phyloP scores from a whole-genome alignment of 768 basidiomycete species.

The Russula brevipes region DNA sequence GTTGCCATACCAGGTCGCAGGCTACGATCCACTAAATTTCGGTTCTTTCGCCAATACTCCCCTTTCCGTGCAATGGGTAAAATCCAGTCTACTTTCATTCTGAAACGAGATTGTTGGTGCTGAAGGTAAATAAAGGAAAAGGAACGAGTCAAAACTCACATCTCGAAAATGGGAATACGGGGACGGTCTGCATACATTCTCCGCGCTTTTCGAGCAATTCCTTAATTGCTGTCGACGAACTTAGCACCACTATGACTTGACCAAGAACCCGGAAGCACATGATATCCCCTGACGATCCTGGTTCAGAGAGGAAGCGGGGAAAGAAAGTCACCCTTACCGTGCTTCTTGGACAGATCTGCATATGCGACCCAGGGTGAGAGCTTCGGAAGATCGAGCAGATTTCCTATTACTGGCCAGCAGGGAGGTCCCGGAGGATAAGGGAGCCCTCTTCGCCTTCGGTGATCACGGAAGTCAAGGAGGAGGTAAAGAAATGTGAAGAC shows the following conservation, averaged over 20 bases:
- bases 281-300: constrained; percentile 6
- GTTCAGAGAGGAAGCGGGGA: background rate
- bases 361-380: background rate
- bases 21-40: background rate
- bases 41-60: background rate
- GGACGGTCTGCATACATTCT: background rate
- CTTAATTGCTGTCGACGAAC: constrained; percentile 1
- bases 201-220: constrained; percentile 19
- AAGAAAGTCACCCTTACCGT: constrained; percentile 2
- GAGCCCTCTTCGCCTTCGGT: background rate
- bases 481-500: background rate
- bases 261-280: constrained; percentile 4
- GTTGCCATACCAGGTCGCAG: background rate
- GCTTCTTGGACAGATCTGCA: constrained; percentile 3
- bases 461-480: background rate
- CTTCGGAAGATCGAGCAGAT: constrained; percentile 10
- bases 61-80: background rate
- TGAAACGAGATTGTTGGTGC: background rate
- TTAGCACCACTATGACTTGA: background rate
- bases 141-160: background rate
- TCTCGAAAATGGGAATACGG: background rate
- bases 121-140: background rate
- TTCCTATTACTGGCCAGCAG: constrained; percentile 5
- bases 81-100: background rate
- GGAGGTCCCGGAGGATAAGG: constrained; percentile 7